Evolutionary conservation across 805 yeast species (phyloP).

Genomic region (Candida stauntonica): DNA sequence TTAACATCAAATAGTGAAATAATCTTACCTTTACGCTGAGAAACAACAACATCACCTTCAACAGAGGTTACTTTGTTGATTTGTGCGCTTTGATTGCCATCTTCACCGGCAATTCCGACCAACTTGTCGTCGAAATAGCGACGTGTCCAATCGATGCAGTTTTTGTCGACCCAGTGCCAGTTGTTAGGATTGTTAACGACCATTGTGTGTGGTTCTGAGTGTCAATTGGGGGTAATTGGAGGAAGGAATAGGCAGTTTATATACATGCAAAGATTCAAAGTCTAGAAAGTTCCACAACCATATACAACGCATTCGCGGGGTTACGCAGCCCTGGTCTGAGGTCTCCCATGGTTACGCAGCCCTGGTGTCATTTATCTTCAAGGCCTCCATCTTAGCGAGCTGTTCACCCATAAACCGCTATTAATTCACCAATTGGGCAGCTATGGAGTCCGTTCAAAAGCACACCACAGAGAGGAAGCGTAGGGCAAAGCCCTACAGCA

Average conservation of each 20-base stretch:
- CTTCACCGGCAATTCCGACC: slow-evolving; percentile 37
- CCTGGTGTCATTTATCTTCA: neutral
- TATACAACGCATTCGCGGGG: neutral
- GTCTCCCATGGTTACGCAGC: neutral
- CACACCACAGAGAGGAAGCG: slow-evolving; percentile 10
- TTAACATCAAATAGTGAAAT: slow-evolving; percentile 85
- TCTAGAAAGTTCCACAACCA: neutral
- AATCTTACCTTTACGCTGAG: slow-evolving; percentile 95
- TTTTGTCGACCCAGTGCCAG: slow-evolving; percentile 99
- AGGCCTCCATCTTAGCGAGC: neutral
- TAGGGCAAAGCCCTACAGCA: slow-evolving; percentile 24
- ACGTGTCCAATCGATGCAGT: slow-evolving; percentile 89
- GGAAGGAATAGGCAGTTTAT: no score
- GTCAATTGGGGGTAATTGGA: no score
- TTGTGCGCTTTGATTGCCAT: slow-evolving; percentile 29
- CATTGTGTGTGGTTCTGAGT: no score
- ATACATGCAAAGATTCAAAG: no score
- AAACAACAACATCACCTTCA: slow-evolving; percentile 96
- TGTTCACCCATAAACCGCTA: neutral
- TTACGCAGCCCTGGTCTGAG: neutral
- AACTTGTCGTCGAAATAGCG: slow-evolving; percentile 65
- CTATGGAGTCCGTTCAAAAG: neutral
- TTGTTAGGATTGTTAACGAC: slow-evolving; percentile 95
- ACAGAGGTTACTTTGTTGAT: slow-evolving; percentile 39
- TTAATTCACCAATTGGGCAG: neutral